Base-by-base conservation (phyloP, 2,329 filamentous ascomycete species). In the Arachnomyces sp. region DNA sequence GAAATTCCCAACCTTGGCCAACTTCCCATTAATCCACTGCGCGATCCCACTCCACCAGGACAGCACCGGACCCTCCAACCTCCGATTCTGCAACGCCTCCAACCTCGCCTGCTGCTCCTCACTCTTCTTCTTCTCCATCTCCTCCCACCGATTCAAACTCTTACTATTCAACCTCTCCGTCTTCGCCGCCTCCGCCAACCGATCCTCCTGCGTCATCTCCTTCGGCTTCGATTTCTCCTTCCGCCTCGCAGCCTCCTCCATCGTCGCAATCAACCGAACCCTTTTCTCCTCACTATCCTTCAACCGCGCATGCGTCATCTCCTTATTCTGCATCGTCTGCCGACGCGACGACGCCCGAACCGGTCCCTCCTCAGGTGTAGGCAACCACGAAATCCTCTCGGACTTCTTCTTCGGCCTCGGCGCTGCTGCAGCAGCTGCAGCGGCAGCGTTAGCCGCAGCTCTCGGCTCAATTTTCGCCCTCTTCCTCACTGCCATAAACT, bases 1-100 rank as follows among this genome's bases (percentile, higher is more conserved):
- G 46, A 75, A 71, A 50, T 76, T 80, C 31, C 86, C 85, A 30
- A 87, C 74, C 45, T 78, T 75, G 55, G 78, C 81, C 55, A 89
- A 68, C 57, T 82, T 84, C 16, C 83, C 84, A 53, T 86, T 82
- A 40, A 82, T 74, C 75, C 86, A 90, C 52, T 86, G 78, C 28
- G 85, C 85, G 47, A 86, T 77, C n/a, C 90, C 92, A 61, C 89
- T 96, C 83, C 89, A 95, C 61, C 85, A 90, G 2, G 86, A 86
- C 31, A 95, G 81, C 8, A 95, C 86, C 0, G 92, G 87, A 0
- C 92, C 92, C 39, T 90, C 82, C 7, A 96, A 74, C 37, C 84
- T 86, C 36, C 89, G 79, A 59, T 88, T 86, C 54, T 94, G 85
- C 51, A 96, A 70, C 11, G 90, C 92, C 30, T 90, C 88, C 35